Conservation (phyloP, 306 rosid genomes). For the Lathyrus sativus region DNA sequence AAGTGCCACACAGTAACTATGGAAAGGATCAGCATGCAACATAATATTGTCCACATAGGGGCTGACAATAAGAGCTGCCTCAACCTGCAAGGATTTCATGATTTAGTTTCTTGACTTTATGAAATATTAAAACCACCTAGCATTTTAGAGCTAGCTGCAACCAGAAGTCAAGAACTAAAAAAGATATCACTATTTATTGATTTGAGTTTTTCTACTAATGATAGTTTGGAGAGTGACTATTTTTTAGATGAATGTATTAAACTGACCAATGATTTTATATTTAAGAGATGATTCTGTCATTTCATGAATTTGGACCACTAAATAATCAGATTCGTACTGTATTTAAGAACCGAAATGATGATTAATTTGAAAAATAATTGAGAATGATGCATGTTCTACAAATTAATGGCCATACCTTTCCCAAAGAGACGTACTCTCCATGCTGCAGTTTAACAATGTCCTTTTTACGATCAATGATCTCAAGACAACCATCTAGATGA, state of each 20-base stretch:
- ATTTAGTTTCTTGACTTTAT: neutral
- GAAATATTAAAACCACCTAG: neutral
- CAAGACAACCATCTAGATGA: slow-evolving; percentile 92
- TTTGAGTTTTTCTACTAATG: neutral
- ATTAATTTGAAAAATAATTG: neutral
- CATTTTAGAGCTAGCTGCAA: neutral
- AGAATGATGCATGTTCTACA: slow-evolving; percentile 25
- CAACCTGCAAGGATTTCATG: slow-evolving; percentile 57
- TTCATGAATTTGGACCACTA: neutral
- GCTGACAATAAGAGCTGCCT: slow-evolving; percentile 79
- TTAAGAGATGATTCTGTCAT: neutral
- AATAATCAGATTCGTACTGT: neutral
- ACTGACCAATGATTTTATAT: neutral
- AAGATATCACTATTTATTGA: neutral
- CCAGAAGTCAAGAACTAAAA: neutral
- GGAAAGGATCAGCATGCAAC: slow-evolving; percentile 94
- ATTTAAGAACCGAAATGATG: neutral
- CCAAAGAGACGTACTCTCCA: slow-evolving; percentile 96
- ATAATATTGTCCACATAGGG: slow-evolving; percentile 74
- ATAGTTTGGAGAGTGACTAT: neutral
- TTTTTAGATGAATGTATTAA: neutral
- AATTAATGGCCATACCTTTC: slow-evolving; percentile 67
- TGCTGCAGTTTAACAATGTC: slow-evolving; percentile 97
- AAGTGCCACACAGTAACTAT: slow-evolving; percentile 84
- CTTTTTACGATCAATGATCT: slow-evolving; percentile 91